A percentile compares a stretch with the other conserved stretches of the same genome.
These are phyloP conservation scores for Penicillium verhagenii DNA, from an alignment of 495 filamentous ascomycete species.

Conservation along the genomic window DNA sequence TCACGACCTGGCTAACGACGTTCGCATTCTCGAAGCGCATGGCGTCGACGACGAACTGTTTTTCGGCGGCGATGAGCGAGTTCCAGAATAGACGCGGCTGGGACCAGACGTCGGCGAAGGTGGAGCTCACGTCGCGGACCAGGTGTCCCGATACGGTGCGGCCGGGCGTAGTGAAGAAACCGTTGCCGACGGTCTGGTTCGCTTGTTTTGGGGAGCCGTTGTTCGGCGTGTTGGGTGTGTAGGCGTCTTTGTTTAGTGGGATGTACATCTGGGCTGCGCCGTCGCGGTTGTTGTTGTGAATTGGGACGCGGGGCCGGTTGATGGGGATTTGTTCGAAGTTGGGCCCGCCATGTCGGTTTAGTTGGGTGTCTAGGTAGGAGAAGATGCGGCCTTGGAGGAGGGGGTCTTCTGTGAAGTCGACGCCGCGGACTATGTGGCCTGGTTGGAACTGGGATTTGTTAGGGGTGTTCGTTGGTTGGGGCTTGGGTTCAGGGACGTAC, in stretches of 20 bases:
- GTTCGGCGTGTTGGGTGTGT: constrained; percentile 70
- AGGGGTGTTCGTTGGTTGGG: background rate
- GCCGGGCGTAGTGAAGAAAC: constrained; percentile 70
- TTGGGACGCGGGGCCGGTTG: constrained; percentile 58
- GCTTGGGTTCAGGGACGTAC: constrained; percentile 33
- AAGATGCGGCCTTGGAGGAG: constrained; percentile 72
- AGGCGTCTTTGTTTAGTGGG: constrained; percentile 50
- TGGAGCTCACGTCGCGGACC: constrained; percentile 57
- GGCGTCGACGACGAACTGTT: constrained; percentile 77
- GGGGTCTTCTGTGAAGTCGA: constrained; percentile 74
- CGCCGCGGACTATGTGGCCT: constrained; percentile 60
- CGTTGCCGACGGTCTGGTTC: constrained; percentile 64
- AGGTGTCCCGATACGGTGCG: constrained; percentile 55
- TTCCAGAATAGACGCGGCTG: constrained; percentile 78
- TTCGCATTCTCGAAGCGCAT: constrained; percentile 72
- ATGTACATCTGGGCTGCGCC: constrained; percentile 49
- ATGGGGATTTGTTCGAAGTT: constrained; percentile 78
- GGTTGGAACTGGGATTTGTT: constrained; percentile 30
- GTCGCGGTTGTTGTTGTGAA: constrained; percentile 72
- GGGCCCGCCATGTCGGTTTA: constrained; percentile 65
- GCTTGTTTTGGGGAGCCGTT: constrained; percentile 64
- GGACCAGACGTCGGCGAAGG: constrained; percentile 74
- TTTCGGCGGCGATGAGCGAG: constrained; percentile 65
- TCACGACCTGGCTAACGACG: constrained; percentile 53
- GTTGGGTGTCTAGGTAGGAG: constrained; percentile 73